Conservation (phyloP, 1,139 yeast genomes). For the Yamadazyma trypodendri region DNA sequence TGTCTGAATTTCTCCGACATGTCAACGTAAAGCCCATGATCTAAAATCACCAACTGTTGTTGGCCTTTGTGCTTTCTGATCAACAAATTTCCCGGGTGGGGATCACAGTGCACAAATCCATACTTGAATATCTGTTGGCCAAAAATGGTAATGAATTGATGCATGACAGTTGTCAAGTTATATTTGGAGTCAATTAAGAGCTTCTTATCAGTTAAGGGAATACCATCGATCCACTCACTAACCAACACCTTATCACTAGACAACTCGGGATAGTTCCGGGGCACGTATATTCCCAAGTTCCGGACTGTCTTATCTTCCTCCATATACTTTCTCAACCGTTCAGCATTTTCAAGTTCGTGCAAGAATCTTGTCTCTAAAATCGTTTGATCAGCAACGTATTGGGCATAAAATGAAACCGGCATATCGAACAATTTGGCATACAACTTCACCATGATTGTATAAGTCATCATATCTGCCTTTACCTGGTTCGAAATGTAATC, state of each 20-base stretch:
- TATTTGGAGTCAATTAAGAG: constrained; percentile 40
- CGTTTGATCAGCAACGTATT: constrained; percentile 58
- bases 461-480: constrained; percentile 57
- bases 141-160: constrained; percentile 53
- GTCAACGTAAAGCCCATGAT: constrained; percentile 70
- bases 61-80: constrained; percentile 37
- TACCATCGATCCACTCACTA: constrained; percentile 79
- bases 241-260: constrained; percentile 54
- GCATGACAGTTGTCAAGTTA: constrained; percentile 46
- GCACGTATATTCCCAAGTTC: constrained; percentile 39
- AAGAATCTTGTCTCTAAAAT: constrained; percentile 60
- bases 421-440: constrained; percentile 62
- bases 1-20: constrained; percentile 50
- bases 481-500: constrained; percentile 58
- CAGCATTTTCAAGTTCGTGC: constrained; percentile 55
- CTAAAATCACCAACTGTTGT: constrained; percentile 67
- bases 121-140: constrained; percentile 71
- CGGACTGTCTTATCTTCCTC: constrained; percentile 23
- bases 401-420: constrained; percentile 58
- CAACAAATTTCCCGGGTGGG: constrained; percentile 78
- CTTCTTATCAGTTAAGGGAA: constrained; percentile 48
- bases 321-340: constrained; percentile 21
- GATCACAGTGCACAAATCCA: constrained; percentile 79
- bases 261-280: constrained; percentile 46
- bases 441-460: constrained; percentile 48